These are phyloP conservation scores for Talinum fruticosum DNA, from an alignment of 148 eudicot species.

Conservation along the genomic window DNA sequence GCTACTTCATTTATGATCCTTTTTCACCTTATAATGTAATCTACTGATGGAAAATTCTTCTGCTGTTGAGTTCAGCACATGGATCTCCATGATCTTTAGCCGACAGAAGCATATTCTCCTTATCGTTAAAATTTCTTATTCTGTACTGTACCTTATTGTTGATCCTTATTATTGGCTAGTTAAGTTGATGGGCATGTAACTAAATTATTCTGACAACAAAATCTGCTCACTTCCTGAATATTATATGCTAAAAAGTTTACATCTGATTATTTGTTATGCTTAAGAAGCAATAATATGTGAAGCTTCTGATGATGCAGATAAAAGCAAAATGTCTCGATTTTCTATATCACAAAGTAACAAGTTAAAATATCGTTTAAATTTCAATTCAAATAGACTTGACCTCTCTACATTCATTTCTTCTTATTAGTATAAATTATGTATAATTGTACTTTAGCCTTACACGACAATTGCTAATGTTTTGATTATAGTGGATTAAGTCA, in stretches of 20 bases:
- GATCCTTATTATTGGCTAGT: conserved; percentile 21
- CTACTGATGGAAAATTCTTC: conserved; percentile 17
- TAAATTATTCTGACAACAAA: conserved; percentile 15
- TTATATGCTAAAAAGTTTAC: not conserved
- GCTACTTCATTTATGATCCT: conserved; percentile 13
- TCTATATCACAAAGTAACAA: no score
- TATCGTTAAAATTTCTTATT: conserved; percentile 14
- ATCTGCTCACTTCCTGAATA: not conserved
- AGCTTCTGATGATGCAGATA: not conserved
- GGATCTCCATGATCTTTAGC: conserved; percentile 40
- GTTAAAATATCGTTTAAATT: no score
- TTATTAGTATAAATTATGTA: no score
- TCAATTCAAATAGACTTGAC: no score
- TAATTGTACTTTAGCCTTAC: no score
- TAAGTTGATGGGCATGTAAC: conserved; percentile 12
- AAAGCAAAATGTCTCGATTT: not conserved
- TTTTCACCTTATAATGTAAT: conserved; percentile 29
- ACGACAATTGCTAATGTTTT: no score
- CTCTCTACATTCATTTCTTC: no score
- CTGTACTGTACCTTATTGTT: not conserved
- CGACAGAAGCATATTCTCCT: conserved; percentile 31
- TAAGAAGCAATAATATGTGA: not conserved
- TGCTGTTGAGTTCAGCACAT: conserved; percentile 34
- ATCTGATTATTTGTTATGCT: conserved; percentile 4
- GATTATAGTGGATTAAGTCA: no score